Evolutionary conservation across 2,329 filamentous ascomycete species (phyloP), one percentile per base, ranked within the genome.

Genomic region (Ceratocystis lukuohia): DNA sequence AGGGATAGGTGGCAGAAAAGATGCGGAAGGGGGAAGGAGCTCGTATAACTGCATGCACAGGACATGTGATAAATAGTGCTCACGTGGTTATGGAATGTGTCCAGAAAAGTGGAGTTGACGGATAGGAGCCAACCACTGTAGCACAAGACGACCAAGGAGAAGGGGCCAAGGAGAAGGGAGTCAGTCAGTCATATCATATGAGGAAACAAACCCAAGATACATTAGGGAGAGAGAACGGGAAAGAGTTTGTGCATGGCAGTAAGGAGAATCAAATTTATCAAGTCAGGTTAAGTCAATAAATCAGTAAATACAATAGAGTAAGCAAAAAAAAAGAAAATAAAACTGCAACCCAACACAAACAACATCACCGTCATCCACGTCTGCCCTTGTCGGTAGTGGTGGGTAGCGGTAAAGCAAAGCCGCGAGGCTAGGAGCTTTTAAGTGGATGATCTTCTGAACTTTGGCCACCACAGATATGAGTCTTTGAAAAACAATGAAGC

Each of bases 401-500:
- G 30, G 25, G 56, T 37, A n/a, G 17, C 28, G 33, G 37, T 50
- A 44, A 64, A 67, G 50, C 46, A 37, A 64, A 44, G 30, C 65
- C 65, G 33, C 50, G 50, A 48, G 48, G 45, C 50, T 15, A 46
- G 69, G 65, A 69, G 68, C 28, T 61, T 46, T 57, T 33, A 67
- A 65, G 66, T 41, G 56, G 64, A 67, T 45, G 57, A 66, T 66
- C 65, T 66, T 48, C 61, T 61, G 66, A 64, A 61, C 66, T 44
- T 69, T 48, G 61, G 65, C 59, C 59, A 65, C 61, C 61, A 68
- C 17, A 67, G 33, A 44, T 67, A 68, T 20, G 65, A 68, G 56
- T 48, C 56, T 66, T 65, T 61, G 65, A 44, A 65, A 22, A 64
- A 62, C 17, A 61, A 62, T 56, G 44, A 61, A 71, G 70, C 69